Evolutionary conservation across 306 rosid genomes (phyloP), one percentile per base, ranked within the genome.

Genomic region (Mimosa pudica): DNA sequence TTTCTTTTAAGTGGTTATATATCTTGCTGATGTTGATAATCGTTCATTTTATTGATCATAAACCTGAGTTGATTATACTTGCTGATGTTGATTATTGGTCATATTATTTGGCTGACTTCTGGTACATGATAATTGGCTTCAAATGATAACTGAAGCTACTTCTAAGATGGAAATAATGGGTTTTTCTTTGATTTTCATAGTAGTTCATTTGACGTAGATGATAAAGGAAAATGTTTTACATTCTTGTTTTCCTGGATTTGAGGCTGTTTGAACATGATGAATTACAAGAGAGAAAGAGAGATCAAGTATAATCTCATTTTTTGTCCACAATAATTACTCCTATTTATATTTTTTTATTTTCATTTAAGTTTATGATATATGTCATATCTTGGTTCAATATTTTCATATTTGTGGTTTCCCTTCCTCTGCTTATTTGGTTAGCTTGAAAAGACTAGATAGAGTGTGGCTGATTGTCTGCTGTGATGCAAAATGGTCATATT

Each of bases 281-380:
- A 32, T 74, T 51, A 70, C 42, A 20, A 41, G 49, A 49, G 49
- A 55, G 47, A 55, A 14, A 49, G 42, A 49, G 42, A 49, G 65
- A 68, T 0, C n/a, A 7, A 42, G 33, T 44, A 33, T 20, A 69
- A 44, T 69, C 38, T 45, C 55, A 69, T 69, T 69, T 45, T 69
- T 69, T 69, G 73, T 69, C 45, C 35, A 12, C 41, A 45, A 69
- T 45, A 69, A 69, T 45, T 64, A 54, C 71, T 20, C 69, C 58
- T 48, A 84, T 74, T 73, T 36, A 2, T 54, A n/a, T 38, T n/a
- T 69, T 69, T 10, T 18, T 12, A 44, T 12, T 69, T 8, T 36
- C 71, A n/a, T 67, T n/a, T 17, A 54, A 57, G 4, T 58, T 54
- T 68, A 55, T 83, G 35, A 67, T 74, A 45, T 63, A 42, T 67